Evolutionary conservation across 371 early-diverging fungal genomes (phyloP), one percentile per base, ranked within the genome.

Genomic region (Gilbertella persicaria): DNA sequence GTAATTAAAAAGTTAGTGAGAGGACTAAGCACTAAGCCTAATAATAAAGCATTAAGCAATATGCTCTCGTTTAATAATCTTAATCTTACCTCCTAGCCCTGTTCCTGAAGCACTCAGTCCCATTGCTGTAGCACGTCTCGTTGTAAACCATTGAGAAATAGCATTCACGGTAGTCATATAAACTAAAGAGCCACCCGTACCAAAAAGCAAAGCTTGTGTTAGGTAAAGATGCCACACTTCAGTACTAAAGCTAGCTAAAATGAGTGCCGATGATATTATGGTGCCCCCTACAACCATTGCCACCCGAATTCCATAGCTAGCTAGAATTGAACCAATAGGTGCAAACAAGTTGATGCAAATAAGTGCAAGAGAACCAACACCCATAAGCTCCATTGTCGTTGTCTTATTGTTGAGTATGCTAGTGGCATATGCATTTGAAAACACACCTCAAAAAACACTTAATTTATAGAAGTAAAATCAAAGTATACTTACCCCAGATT

Each of bases 71-170:
- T 28, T 28, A 28, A 28, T 4, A 28, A 28, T 9, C 28, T 28
- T 28, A 28, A 9, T 9, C 28, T 9, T 28, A 28, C 91, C 91
- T 36, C 93, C 93, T 45, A 90, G 58, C 0, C 93, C 93, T 10
- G 85, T 76, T 5, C 93, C 93, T 47, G 88, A 69, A 36, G 86
- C 81, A 41, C 85, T 83, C 12, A 92, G 76, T 9, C 92, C 93
- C n/a, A 85, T 85, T 6, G 73, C 73, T 21, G 66, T 55, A 23
- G 62, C 69, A 29, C 46, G 84, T 82, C 55, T 88, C 28, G 10
- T 88, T 74, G 37, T 89, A 72, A 52, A 72, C 66, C 67, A 69
- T 60, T 67, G 69, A 20, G 74, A 66, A 43, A 70, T 65, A 1
- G 67, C 68, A n/a, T 66, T 48, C 4, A 62, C 66, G n/a, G 69